phyloP scores from a whole-genome alignment of 768 basidiomycete genomes.

The Leccinum boreale region DNA sequence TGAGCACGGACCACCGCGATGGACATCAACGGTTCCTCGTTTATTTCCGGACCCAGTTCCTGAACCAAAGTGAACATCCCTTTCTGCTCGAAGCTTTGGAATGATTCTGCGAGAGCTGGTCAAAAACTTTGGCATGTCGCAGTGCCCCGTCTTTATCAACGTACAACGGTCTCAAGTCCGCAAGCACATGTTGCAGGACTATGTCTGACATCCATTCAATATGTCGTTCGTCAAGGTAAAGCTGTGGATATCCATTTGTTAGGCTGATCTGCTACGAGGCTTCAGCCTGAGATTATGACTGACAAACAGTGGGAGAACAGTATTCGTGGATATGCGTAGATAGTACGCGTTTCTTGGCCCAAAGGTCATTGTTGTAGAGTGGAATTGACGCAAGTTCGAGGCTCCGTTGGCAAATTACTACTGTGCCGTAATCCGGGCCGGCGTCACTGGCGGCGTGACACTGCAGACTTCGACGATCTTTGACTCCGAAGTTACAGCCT shows the following conservation, averaged over 20 bases:
- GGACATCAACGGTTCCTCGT: conserved; percentile 75
- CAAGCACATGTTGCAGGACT: conserved; percentile 75
- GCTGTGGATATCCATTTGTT: conserved; percentile 34
- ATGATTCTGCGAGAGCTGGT: conserved; percentile 47
- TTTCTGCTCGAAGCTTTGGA: conserved; percentile 63
- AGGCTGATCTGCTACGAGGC: not conserved
- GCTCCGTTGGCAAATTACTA: not conserved
- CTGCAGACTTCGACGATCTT: too few relatives aligned
- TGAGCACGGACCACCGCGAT: conserved; percentile 64
- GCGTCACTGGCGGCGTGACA: too few relatives aligned
- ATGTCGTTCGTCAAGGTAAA: conserved; percentile 88
- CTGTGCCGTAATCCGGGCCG: too few relatives aligned
- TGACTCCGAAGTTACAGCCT: too few relatives aligned
- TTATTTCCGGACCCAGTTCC: conserved; percentile 45
- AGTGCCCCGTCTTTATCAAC: conserved; percentile 11
- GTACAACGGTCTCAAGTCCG: conserved; percentile 72
- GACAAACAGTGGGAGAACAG: conserved; percentile 79
- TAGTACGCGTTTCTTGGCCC: conserved; percentile 76
- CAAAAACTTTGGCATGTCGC: not conserved
- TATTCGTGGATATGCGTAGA: conserved; percentile 70
- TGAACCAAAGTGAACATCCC: conserved; percentile 39
- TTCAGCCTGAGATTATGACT: conserved; percentile 17
- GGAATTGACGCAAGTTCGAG: not conserved
- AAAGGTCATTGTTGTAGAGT: conserved; percentile 50
- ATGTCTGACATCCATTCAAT: conserved; percentile 87